Evolutionary conservation across 2,329 filamentous ascomycete species (phyloP), one percentile per base, ranked within the genome.

Genomic region (Penicillium sp.): DNA sequence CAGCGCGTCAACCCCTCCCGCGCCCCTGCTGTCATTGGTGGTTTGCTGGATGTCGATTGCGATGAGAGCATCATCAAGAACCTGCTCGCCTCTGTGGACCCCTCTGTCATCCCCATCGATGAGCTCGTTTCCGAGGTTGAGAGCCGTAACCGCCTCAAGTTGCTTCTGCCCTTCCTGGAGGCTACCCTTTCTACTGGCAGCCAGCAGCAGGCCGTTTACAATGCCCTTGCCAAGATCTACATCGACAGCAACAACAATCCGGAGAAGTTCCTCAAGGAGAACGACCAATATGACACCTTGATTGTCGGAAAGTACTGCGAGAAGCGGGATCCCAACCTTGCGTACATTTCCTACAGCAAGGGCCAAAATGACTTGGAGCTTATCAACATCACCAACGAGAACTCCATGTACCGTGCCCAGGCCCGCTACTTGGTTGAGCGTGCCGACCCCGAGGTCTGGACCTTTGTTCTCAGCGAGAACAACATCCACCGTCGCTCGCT

Each of bases 331-430:
- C 95, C 95, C 61, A 96, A 96, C 74, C 82, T 99, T 54, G 93
- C 91, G 3, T 96, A 90, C 77, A 96, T 98, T 72, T 90, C 92
- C 60, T 99, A 97, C 76, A 85, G 88, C 68, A 99, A 99, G 82
- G 95, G 95, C 21, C 91, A 97, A 77, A 99, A 99, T 65, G 95
- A 99, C 70, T 79, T 99, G 31, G 96, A 99, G 78, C 85, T 99
- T 55, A 93, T 99, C 77, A 95, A 90, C 76, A 93, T 99, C 71
- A 98, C 95, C 71, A 99, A 98, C 68, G 96, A 99, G 78, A 99
- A 99, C 79, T 88, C 91, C n/a, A 99, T 99, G 95, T 99, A 96
- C 84, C 90, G 93, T 69, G 90, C 90, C n/a, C 95, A 99, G 77
- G 93, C 93, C 57, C 89, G 95, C 37, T 99, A 99, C 76, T 84